Evolutionary conservation across 768 basidiomycete genomes (phyloP), one percentile per base, ranked within the genome.

Genomic region (Tubosaeta brunneosetosa): DNA sequence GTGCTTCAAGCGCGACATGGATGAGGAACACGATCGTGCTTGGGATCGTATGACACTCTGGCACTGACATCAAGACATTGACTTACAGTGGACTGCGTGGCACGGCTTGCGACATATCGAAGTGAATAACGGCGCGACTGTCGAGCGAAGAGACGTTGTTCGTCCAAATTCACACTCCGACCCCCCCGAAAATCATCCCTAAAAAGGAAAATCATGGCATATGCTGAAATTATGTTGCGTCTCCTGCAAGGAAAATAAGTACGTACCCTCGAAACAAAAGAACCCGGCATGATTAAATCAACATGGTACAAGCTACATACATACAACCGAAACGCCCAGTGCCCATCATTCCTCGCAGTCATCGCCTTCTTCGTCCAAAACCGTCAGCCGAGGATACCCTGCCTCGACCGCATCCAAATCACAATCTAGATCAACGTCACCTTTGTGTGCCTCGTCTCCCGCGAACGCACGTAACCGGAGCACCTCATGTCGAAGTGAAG

Each of bases 1-100:
- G 91, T 6, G 81, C 77, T 65, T 93, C 91, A 51, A 91, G 73
- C 6, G 85, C 87, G 60, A 90, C 80, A 61, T 93, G 91, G 27
- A 92, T 70, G 36, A 93, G 73, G 69, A 92, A 93, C 2, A 91
- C 76, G 17, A 72, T 69, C 4, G 89, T 80, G 11, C 85, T 87
- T 45, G 50, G 1, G 29, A 27, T 34, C 26, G 44, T 41, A 22
- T 13, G 27, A 17, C 6, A 31, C 38, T 25, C 31, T 19, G 19
- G 19, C 17, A 31, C 13, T 4, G 17, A 22, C 45, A 14, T 44
- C 11, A 2, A 11, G 2, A 26, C 32, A 50, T 22, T 22, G 4
- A 61, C 77, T 61, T 57, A 78, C 77, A 78, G 50, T 29, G 77
- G 77, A 52, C 74, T 76, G 44, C 71, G 70, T 53, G 66, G 57